A percentile compares a stretch with the other conserved stretches of the same genome.
These are phyloP conservation scores for Tremellales sp. DNA, from an alignment of 1,284 basidiomycete genomes.

Conservation along the genomic window DNA sequence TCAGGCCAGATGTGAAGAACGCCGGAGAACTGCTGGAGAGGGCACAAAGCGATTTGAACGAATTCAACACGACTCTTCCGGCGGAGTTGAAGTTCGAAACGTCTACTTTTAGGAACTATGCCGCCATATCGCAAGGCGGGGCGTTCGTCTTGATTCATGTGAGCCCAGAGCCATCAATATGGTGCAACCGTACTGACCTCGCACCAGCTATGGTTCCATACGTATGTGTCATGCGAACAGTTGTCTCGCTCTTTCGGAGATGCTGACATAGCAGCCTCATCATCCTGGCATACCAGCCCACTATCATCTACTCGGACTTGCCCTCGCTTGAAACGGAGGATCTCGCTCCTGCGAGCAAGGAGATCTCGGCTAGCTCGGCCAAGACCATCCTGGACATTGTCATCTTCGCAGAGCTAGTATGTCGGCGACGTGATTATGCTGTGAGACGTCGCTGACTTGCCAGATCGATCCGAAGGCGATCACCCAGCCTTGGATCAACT, in stretches of 20 bases:
- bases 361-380: slow-evolving; percentile 18
- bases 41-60: slow-evolving; percentile 13
- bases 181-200: neutral
- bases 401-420: slow-evolving; percentile 17
- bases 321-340: neutral
- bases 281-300: slow-evolving; percentile 14
- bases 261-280: slow-evolving; percentile 10
- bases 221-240: slow-evolving; percentile 6
- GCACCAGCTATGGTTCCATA: slow-evolving; percentile 20
- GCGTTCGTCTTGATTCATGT: slow-evolving; percentile 22
- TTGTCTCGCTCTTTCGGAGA: neutral
- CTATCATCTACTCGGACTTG: slow-evolving; percentile 7
- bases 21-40: slow-evolving; percentile 1
- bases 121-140: slow-evolving; percentile 8
- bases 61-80: slow-evolving; percentile 13
- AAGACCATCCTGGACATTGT: slow-evolving; percentile 22
- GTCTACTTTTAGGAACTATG: slow-evolving; percentile 16
- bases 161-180: slow-evolving; percentile 1
- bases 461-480: slow-evolving; percentile 17
- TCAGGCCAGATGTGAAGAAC: neutral
- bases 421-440: neutral
- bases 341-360: slow-evolving; percentile 4
- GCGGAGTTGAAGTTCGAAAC: slow-evolving; percentile 14
- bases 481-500: slow-evolving; percentile 20
- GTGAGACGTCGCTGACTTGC: neutral